Base-by-base conservation (phyloP, 441 rosid genomes). In the Adansonia gregorii region DNA sequence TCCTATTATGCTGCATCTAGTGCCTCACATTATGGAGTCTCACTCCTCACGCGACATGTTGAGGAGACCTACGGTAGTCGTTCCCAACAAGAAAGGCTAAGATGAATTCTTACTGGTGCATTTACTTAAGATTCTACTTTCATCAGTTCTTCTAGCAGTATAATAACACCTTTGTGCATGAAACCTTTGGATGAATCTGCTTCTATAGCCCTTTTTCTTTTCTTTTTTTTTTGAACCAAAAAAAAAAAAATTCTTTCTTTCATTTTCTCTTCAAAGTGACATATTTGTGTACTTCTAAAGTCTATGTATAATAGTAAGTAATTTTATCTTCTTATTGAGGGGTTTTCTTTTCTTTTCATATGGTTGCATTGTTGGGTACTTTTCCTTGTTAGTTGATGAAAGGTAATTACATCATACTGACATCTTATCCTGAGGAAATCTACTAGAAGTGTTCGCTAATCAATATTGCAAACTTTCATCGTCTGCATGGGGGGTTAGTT, bases 1-100 rank as follows among this genome's bases (percentile, higher is more conserved):
- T 93, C 97, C n/a, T 92, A 93, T 82, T 92, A 92, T 59, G 93
- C 95, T 77, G 86, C 97, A 72, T 91, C 97, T 72, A 93, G 98
- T 83, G 97, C 89, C 56, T 91, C 98, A 56, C 95, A 92, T 84
- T 90, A 93, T 86, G 90, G 92, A 76, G 85, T 95, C 79, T 95
- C 97, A 52, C 83, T 89, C 76, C 87, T 93, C 76, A 93, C 99
- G 2, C 90, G 94, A 59, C 86, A 78, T 55, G 83, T 93, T 24
- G 98, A 95, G 78, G 95, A 93, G 77, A 54, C 85, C 20, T 91
- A 87, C 81, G 80, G 66, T 73, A 85, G 91, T 45, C 79, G 73
- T 70, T 59, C 82, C 78, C 87, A 67, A 77, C 87, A 84, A 83
- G 89, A 87, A 83, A 91, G 73, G 72, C 82, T 58, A 20, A 81